Evolutionary conservation across 2,329 filamentous ascomycete genomes (phyloP).

Genomic region (Cladophialophora chaetospira): DNA sequence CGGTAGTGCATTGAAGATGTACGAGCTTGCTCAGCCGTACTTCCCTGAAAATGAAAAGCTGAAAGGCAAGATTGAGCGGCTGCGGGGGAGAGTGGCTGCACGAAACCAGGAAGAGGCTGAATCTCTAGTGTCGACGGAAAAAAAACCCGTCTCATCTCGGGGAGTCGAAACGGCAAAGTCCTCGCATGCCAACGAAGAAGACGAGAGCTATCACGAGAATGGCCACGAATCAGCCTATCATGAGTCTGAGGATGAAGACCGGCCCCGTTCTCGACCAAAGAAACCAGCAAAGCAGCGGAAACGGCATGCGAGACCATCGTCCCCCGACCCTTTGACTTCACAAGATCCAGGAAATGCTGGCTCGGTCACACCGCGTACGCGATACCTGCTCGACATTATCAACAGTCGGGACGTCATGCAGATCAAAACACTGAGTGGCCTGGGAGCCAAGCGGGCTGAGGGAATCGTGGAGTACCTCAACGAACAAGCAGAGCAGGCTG

Average conservation of each 20-base stretch:
- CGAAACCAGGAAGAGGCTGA: constrained; percentile 38
- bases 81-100: constrained; percentile 54
- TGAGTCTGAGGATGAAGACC: constrained; percentile 37
- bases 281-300: constrained; percentile 34
- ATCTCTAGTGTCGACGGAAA: constrained; percentile 35
- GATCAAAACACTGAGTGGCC: constrained; percentile 50
- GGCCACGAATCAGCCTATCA: constrained; percentile 41
- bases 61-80: constrained; percentile 55
- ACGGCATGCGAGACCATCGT: constrained; percentile 27
- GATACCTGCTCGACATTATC: constrained; percentile 48
- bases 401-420: constrained; percentile 49
- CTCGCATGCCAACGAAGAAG: constrained; percentile 3
- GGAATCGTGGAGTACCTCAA: constrained; percentile 51
- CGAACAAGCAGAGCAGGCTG: constrained; percentile 39
- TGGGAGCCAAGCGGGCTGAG: constrained; percentile 52
- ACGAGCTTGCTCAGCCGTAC: constrained; percentile 77
- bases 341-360: constrained; percentile 25
- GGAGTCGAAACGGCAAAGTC: neutral
- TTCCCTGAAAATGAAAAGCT: constrained; percentile 84
- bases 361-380: constrained; percentile 45
- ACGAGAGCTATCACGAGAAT: constrained; percentile 35
- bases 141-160: neutral
- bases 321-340: constrained; percentile 26
- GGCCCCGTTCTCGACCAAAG: constrained; percentile 35
- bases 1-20: constrained; percentile 76